Evolutionary conservation across 2,329 filamentous ascomycete genomes (phyloP), one percentile per base, ranked within the genome.

Genomic region (Penicillium sp.): DNA sequence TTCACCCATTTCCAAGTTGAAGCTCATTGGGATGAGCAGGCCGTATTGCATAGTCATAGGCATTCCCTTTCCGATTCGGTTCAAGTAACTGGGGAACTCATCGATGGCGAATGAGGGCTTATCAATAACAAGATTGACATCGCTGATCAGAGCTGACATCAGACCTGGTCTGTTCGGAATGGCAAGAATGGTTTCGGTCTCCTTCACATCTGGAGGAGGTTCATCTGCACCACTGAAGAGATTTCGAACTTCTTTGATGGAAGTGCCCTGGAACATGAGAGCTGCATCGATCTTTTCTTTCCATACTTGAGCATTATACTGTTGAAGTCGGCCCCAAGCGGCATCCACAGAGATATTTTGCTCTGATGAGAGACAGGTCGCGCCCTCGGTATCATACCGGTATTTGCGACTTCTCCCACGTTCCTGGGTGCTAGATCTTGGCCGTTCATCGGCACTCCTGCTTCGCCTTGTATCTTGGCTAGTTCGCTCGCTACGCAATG

Each of bases 41-140:
- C 91, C 87, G 72, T 97, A 99, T 69, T 93, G 81, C 84, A 92
- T 99, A 68, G 96, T 88, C 61, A 86, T 82, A 1, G 94, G 94
- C 86, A 99, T 96, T 1, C 94, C 94, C 77, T 99, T 99, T n/a
- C 94, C 94, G 57, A 97, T 88, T 48, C 86, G 85, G 70, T 97
- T 84, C 27, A 99, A 79, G 71, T 96, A 99, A 17, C 89, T 84
- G 0, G 93, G 90, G 54, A 93, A 86, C 13, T 96, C 87, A 3
- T 85, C 81, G 58, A 96, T 79, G 0, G 92, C 89, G 71, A 99
- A 99, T 0, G 90, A 93, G 0, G 94, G 94, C 72, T 96, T 97
- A 74, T 97, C 94, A 58, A 99, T 82, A 33, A 86, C 81, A 55
- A 99, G 82, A 62, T 93, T 89, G 33, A 99, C 79, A 71, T 99